These are phyloP conservation scores for Sarocladium strictum DNA, from an alignment of 2,329 filamentous ascomycete genomes.

Conservation along the genomic window DNA sequence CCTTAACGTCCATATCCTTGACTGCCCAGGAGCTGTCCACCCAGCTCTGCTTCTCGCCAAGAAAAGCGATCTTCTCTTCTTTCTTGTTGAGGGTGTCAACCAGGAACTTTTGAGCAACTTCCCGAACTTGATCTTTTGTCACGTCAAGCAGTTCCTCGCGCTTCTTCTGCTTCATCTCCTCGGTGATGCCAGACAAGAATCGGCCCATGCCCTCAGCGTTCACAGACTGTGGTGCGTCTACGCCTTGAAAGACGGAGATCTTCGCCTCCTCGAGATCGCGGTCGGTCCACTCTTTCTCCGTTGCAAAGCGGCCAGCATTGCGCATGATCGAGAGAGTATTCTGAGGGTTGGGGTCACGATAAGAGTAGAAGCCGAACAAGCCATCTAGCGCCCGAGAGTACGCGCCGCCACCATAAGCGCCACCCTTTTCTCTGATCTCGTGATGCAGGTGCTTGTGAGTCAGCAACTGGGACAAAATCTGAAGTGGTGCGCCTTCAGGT, in stretches of 20 bases:
- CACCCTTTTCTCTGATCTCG: conserved; percentile 95
- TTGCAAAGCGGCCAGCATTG: conserved; percentile 76
- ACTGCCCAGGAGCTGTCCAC: conserved; percentile 68
- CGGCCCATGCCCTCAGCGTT: conserved; percentile 80
- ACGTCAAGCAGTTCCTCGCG: conserved; percentile 85
- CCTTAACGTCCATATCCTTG: conserved; percentile 64
- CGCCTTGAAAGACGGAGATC: conserved; percentile 83
- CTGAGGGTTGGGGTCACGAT: conserved; percentile 89
- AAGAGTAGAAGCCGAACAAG: conserved; percentile 90
- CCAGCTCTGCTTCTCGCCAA: conserved; percentile 81
- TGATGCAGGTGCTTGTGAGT: conserved; percentile 97
- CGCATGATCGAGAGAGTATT: conserved; percentile 84
- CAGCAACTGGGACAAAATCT: conserved; percentile 83
- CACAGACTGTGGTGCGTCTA: conserved; percentile 84
- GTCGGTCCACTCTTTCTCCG: conserved; percentile 73
- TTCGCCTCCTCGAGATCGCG: conserved; percentile 94
- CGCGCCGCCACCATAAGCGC: conserved; percentile 89
- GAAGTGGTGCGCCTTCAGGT: conserved; percentile 69
- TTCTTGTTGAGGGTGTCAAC: conserved; percentile 58
- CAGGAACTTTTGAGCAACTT: conserved; percentile 76
- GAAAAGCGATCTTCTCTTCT: conserved; percentile 61
- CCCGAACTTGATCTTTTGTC: conserved; percentile 69
- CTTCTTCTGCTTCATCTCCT: conserved; percentile 82
- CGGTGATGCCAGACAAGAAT: conserved; percentile 79
- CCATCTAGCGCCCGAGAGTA: conserved; percentile 75